Evolutionary conservation across 768 basidiomycete species (phyloP).

Genomic region (Mycena rebaudengoi): DNA sequence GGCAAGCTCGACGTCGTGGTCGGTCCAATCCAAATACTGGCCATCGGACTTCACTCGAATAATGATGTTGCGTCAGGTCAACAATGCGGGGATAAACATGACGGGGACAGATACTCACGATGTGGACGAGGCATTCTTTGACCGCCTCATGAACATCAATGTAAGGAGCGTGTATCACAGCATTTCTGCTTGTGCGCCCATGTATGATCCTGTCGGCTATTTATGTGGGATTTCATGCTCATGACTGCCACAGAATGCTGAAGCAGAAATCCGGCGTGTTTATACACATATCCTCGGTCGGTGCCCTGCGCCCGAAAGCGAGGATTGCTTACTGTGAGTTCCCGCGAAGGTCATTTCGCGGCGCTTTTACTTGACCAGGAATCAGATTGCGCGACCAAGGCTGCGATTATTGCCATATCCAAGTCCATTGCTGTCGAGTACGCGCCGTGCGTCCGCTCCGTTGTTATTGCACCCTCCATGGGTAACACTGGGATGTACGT

Average conservation of each 20-base stretch:
- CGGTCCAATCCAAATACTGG: neutral
- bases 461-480: slow-evolving; percentile 17
- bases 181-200: slow-evolving; percentile 2
- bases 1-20: slow-evolving; percentile 10
- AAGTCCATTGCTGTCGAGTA: slow-evolving; percentile 17
- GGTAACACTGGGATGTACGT: slow-evolving; percentile 18
- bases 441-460: slow-evolving; percentile 8
- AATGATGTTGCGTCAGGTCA: no score
- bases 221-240: neutral
- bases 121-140: slow-evolving; percentile 15
- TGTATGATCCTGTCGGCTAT: neutral
- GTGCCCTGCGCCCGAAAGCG: slow-evolving; percentile 5
- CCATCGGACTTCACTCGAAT: neutral
- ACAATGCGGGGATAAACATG: slow-evolving; percentile 12
- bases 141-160: slow-evolving; percentile 16
- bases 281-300: slow-evolving; percentile 14
- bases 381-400: slow-evolving; percentile 16
- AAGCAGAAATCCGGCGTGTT: slow-evolving; percentile 15
- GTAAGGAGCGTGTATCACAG: slow-evolving; percentile 15
- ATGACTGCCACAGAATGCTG: neutral
- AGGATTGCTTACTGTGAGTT: slow-evolving; percentile 10
- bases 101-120: slow-evolving; percentile 10
- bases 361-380: neutral
- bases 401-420: slow-evolving; percentile 12
- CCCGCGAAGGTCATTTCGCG: no score